Conservation (phyloP, 192 early-diverging fungal species). For the Chytriomyces confervae region DNA sequence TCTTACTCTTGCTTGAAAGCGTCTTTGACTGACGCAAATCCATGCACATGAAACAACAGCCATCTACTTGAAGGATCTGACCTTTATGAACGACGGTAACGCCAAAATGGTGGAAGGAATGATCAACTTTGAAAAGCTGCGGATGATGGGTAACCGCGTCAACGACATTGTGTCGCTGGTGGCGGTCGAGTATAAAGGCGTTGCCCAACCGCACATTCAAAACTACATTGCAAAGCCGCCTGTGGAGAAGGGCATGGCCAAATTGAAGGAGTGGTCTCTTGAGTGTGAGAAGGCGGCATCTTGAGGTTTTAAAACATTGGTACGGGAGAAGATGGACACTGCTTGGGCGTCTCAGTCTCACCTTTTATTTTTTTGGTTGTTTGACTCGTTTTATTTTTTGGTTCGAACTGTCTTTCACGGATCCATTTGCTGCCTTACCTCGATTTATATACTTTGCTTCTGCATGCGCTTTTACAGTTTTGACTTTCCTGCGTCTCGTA, state of each 20-base stretch:
- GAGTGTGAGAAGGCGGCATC: slow-evolving; percentile 48
- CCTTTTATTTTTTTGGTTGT: too few relatives aligned
- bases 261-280: slow-evolving; percentile 62
- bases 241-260: slow-evolving; percentile 54
- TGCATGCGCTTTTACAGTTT: too few relatives aligned
- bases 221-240: slow-evolving; percentile 68
- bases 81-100: slow-evolving; percentile 72
- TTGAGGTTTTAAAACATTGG: too few relatives aligned
- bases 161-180: slow-evolving; percentile 56
- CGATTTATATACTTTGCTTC: too few relatives aligned
- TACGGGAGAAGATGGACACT: too few relatives aligned
- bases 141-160: slow-evolving; percentile 67
- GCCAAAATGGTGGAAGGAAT: slow-evolving; percentile 56
- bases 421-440: too few relatives aligned
- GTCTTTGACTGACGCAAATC: background rate
- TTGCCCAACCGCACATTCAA: slow-evolving; percentile 54
- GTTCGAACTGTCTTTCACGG: too few relatives aligned
- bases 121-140: slow-evolving; percentile 70
- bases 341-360: too few relatives aligned
- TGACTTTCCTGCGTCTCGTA: too few relatives aligned
- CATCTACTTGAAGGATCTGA: slow-evolving; percentile 67
- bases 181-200: slow-evolving; percentile 50
- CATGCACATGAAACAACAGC: slow-evolving; percentile 42
- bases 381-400: too few relatives aligned
- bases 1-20: background rate